These are phyloP conservation scores for Blastomyces parvus DNA, from an alignment of 2,329 filamentous ascomycete species.

Conservation along the genomic window DNA sequence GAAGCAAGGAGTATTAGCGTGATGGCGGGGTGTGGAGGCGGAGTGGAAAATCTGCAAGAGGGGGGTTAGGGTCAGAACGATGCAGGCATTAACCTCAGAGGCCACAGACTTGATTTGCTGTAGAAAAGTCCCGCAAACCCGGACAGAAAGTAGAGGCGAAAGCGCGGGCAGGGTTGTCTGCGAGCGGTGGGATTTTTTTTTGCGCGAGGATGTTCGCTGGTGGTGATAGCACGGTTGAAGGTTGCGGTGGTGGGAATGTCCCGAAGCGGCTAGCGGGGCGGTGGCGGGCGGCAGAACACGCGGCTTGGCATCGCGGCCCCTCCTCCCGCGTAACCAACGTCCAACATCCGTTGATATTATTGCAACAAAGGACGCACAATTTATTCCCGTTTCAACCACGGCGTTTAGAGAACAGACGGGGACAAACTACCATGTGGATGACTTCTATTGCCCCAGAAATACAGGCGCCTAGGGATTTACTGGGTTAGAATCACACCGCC, in stretches of 20 bases:
- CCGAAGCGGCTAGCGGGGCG: conserved; percentile 8
- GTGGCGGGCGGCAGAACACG: conserved; percentile 8
- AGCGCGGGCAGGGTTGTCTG: conserved; percentile 4
- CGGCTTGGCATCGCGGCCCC: not conserved
- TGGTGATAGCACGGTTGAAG: not conserved
- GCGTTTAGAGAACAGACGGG: no score
- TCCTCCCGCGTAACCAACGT: not conserved
- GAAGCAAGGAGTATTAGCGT: not conserved
- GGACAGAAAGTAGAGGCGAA: not conserved
- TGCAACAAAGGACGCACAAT: not conserved
- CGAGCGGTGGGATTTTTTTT: not conserved
- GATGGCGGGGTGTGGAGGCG: not conserved
- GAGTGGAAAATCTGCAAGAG: not conserved
- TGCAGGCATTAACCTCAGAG: not conserved
- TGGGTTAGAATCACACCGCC: not conserved
- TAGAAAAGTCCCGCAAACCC: conserved; percentile 1
- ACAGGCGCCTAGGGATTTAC: not conserved
- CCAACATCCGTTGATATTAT: no score
- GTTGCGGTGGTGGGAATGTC: conserved; percentile 1
- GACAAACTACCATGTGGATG: no score
- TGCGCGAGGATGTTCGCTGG: not conserved
- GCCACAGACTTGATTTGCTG: not conserved
- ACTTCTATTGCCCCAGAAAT: not conserved
- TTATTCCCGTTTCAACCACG: not conserved
- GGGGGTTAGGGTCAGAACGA: not conserved